Evolutionary conservation across 495 filamentous ascomycete species (phyloP).

Genomic region (Zalerion maritima): DNA sequence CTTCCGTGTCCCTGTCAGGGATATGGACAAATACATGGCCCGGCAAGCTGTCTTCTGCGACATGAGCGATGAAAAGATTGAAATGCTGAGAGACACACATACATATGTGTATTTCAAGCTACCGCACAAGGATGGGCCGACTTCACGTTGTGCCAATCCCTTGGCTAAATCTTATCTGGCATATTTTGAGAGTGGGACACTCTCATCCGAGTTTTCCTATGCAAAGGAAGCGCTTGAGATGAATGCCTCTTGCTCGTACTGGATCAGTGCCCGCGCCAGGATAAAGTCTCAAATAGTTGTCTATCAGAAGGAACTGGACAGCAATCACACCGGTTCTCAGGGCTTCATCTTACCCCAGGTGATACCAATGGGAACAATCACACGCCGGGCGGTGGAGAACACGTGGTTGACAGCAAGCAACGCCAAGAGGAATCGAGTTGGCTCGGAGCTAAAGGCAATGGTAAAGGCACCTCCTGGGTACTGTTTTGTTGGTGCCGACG

Average conservation of each 20-base stretch:
- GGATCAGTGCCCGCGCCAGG: slow-evolving; percentile 87
- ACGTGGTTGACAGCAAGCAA: slow-evolving; percentile 98
- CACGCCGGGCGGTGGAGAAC: slow-evolving; percentile 90
- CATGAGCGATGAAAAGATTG: slow-evolving; percentile 57
- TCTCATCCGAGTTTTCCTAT: slow-evolving; percentile 75
- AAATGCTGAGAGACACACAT: slow-evolving; percentile 47
- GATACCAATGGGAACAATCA: slow-evolving; percentile 98
- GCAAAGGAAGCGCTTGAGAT: slow-evolving; percentile 92
- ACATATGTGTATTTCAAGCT: slow-evolving; percentile 73
- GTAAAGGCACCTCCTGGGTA: slow-evolving; percentile 83
- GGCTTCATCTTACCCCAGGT: slow-evolving; percentile 96
- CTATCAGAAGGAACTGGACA: slow-evolving; percentile 49
- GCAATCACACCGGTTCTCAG: slow-evolving; percentile 2
- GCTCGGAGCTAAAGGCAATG: slow-evolving; percentile 95
- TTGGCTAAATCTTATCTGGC: slow-evolving; percentile 78
- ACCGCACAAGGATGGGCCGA: slow-evolving; percentile 87
- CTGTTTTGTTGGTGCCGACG: slow-evolving; percentile 89
- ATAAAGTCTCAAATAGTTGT: slow-evolving; percentile 91
- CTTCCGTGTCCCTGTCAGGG: slow-evolving; percentile 56
- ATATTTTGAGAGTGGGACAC: slow-evolving; percentile 79
- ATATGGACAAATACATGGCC: slow-evolving; percentile 48
- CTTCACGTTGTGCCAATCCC: slow-evolving; percentile 67
- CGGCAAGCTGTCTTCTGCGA: slow-evolving; percentile 60
- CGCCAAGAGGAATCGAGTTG: slow-evolving; percentile 86
- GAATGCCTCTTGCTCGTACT: slow-evolving; percentile 97